Conservation (phyloP, 139 green algal species). For the Edaphochlamys debaryana region DNA sequence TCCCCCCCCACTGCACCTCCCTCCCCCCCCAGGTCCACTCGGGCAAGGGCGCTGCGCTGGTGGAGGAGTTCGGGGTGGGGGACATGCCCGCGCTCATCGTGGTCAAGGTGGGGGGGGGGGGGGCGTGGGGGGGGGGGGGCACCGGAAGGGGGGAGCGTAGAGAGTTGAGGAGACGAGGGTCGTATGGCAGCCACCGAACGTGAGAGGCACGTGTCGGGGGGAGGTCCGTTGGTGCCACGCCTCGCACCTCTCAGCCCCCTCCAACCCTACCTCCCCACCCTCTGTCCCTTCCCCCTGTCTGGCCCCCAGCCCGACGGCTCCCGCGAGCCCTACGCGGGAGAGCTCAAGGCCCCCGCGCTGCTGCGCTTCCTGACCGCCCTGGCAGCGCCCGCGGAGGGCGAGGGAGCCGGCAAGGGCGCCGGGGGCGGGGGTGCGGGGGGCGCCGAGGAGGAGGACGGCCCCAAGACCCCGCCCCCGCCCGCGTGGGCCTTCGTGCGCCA, state of each 20-base stretch:
- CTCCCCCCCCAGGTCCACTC: background rate
- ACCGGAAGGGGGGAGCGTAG: background rate
- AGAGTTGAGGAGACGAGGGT: no score
- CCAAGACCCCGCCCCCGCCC: no score
- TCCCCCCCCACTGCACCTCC: background rate
- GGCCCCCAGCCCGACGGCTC: background rate
- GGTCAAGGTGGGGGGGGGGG: constrained; percentile 8
- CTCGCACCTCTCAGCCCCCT: no score
- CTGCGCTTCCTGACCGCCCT: constrained; percentile 33
- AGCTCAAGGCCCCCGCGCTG: constrained; percentile 52
- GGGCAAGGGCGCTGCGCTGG: background rate
- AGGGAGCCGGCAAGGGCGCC: background rate
- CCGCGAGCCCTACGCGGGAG: constrained; percentile 33
- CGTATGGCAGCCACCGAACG: no score
- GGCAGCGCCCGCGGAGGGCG: background rate
- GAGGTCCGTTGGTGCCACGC: no score
- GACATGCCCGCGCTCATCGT: constrained; percentile 38
- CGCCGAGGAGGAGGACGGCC: background rate
- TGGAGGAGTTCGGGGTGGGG: constrained; percentile 5
- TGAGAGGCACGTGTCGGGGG: no score
- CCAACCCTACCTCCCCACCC: no score
- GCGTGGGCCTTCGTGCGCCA: constrained; percentile 14
- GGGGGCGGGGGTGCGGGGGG: background rate
- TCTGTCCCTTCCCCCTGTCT: no score
- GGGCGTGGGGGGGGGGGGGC: background rate